Conservation (phyloP, 148 eudicot genomes). For the Diospyros kaki region DNA sequence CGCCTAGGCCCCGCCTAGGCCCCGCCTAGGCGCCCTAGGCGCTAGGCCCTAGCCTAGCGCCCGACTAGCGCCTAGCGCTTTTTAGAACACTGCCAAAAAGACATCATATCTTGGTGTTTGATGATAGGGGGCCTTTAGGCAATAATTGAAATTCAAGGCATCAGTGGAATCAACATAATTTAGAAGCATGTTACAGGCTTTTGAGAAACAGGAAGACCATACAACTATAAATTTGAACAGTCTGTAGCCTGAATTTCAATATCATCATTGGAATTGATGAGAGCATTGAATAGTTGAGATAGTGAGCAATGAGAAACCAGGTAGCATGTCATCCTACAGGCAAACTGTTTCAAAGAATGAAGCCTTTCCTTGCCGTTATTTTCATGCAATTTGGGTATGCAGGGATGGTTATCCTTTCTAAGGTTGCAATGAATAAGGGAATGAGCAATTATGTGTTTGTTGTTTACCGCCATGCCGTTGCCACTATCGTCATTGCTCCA, state of each 20-base stretch:
- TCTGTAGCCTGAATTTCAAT: background rate
- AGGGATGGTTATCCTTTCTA: conserved; percentile 88
- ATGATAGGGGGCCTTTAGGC: background rate
- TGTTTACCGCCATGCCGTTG: conserved; percentile 90
- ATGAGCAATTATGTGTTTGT: conserved; percentile 94
- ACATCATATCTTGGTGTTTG: background rate
- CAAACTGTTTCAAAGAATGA: conserved; percentile 30
- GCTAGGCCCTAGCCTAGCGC: too few relatives aligned
- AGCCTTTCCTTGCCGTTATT: conserved; percentile 63
- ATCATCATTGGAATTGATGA: background rate
- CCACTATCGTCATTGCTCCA: conserved; percentile 66
- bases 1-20: too few relatives aligned
- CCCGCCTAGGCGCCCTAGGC: too few relatives aligned
- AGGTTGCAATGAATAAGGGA: conserved; percentile 74
- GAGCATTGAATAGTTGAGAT: conserved; percentile 5
- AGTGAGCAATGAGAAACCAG: conserved; percentile 17
- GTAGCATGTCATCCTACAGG: conserved; percentile 17
- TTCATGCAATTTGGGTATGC: conserved; percentile 79
- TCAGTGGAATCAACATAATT: background rate
- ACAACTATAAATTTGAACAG: conserved; percentile 10
- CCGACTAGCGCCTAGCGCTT: too few relatives aligned
- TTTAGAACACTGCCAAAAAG: too few relatives aligned
- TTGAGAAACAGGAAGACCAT: background rate
- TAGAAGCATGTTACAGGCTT: background rate
- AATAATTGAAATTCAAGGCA: background rate